Percentiles rank a stretch among this genome's conserved stretches.
Evolutionary conservation across 495 filamentous ascomycete genomes (phyloP).

Genomic region (Poronia punctata): DNA sequence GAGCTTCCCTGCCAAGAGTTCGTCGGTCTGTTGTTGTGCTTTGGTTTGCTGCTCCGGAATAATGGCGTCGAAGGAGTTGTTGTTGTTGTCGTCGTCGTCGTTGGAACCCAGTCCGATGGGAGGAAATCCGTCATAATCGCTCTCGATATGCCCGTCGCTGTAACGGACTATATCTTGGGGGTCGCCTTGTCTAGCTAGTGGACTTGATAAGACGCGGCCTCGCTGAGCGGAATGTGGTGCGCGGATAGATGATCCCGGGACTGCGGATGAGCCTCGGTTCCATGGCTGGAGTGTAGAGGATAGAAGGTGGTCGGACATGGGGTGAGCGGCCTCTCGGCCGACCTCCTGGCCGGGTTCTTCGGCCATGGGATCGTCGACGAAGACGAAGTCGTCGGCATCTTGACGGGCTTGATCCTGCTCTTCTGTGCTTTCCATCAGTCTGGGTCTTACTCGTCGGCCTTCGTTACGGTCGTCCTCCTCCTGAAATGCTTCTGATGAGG

Average conservation of each 20-base stretch:
- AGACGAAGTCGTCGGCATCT: constrained; percentile 15
- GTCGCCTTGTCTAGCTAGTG: constrained; percentile 25
- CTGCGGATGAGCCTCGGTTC: constrained; percentile 36
- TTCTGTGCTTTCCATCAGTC: constrained; percentile 11
- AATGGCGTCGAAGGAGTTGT: neutral
- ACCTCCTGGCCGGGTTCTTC: constrained; percentile 23
- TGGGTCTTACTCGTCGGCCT: constrained; percentile 21
- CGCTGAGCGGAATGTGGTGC: constrained; percentile 26
- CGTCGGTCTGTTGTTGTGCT: constrained; percentile 7
- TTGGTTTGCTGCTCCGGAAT: neutral
- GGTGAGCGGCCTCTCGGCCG: constrained; percentile 28
- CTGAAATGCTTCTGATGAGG: constrained; percentile 17
- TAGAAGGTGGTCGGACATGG: constrained; percentile 34
- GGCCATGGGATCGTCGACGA: constrained; percentile 13
- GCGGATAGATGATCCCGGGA: constrained; percentile 35
- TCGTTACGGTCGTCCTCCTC: constrained; percentile 14
- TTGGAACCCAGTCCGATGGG: neutral
- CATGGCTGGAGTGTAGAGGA: constrained; percentile 33
- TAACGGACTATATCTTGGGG: constrained; percentile 31
- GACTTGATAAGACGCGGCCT: constrained; percentile 32
- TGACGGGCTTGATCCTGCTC: constrained; percentile 14
- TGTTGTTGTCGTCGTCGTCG: too few relatives aligned
- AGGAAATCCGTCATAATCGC: constrained; percentile 11
- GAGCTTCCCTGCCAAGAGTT: constrained; percentile 17
- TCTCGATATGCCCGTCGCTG: too few relatives aligned